Evolutionary conservation across 169 alveolate species (phyloP).

Genomic region (Plasmodium gaboni): DNA sequence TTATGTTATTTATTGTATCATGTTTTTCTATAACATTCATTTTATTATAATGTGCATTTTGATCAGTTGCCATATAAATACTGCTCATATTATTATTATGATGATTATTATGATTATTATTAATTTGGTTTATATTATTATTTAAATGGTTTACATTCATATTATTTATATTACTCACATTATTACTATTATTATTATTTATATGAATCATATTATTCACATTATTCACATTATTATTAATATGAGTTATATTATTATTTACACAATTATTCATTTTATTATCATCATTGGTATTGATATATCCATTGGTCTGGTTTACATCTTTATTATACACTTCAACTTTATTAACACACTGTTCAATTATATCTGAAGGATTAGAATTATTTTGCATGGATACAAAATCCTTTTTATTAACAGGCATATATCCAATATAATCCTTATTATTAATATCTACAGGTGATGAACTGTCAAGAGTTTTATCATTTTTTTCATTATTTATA

Average conservation of each 20-base stretch:
- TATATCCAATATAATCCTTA: not conserved
- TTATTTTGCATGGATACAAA: too few relatives aligned
- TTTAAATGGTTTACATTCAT: too few relatives aligned
- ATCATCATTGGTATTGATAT: not conserved
- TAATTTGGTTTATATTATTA: too few relatives aligned
- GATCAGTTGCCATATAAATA: too few relatives aligned
- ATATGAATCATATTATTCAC: not conserved
- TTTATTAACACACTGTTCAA: not conserved
- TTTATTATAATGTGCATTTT: too few relatives aligned
- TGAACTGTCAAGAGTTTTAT: too few relatives aligned
- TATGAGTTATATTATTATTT: not conserved
- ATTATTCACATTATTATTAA: not conserved
- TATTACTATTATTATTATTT: slow-evolving; percentile 1
- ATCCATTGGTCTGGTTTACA: not conserved
- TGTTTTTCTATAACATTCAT: not conserved
- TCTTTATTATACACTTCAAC: not conserved
- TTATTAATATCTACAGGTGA: not conserved
- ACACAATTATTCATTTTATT: not conserved
- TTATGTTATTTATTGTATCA: not conserved
- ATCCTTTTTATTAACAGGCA: not conserved
- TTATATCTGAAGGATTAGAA: too few relatives aligned
- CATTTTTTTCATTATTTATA: too few relatives aligned
- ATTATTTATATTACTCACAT: not conserved
- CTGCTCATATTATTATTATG: too few relatives aligned
- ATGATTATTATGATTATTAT: too few relatives aligned